Percentiles rank a stretch among this genome's conserved stretches.
These are phyloP conservation scores for Jaltomata sinuosa DNA, from an alignment of 257 asterid genomes.

Conservation along the genomic window DNA sequence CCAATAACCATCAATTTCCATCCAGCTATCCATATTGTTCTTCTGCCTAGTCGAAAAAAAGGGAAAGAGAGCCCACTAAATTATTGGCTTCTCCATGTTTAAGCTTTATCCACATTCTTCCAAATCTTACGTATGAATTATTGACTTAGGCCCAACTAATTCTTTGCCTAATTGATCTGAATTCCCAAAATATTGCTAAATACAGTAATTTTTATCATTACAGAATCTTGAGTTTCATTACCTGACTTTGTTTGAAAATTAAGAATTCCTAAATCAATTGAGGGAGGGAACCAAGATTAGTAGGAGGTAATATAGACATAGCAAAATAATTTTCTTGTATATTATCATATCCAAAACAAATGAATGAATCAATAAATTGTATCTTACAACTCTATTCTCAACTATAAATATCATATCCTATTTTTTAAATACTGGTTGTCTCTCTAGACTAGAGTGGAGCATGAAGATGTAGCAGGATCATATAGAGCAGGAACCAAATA, in stretches of 20 bases:
- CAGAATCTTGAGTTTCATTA: background rate
- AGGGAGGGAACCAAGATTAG: background rate
- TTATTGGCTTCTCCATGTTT: background rate
- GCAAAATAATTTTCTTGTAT: background rate
- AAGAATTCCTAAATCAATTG: background rate
- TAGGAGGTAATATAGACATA: background rate
- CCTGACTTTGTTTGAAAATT: background rate
- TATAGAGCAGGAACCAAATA: conserved; percentile 39
- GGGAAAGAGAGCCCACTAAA: too few species aligned
- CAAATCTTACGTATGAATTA: background rate
- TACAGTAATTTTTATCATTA: too few species aligned
- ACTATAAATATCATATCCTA: background rate
- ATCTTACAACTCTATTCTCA: background rate
- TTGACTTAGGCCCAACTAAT: background rate
- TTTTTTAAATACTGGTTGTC: background rate
- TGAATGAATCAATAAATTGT: background rate
- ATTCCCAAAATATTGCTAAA: background rate
- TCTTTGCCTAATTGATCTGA: background rate
- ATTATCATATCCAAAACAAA: background rate
- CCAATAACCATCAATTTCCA: background rate
- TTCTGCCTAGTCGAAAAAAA: too few species aligned
- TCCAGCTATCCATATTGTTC: too few species aligned
- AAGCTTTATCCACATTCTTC: background rate
- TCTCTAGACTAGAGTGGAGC: conserved; percentile 36
- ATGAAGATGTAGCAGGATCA: conserved; percentile 36